These are phyloP conservation scores for Skeletonema grethae DNA, from an alignment of 108 stramenopile species.

Conservation along the genomic window DNA sequence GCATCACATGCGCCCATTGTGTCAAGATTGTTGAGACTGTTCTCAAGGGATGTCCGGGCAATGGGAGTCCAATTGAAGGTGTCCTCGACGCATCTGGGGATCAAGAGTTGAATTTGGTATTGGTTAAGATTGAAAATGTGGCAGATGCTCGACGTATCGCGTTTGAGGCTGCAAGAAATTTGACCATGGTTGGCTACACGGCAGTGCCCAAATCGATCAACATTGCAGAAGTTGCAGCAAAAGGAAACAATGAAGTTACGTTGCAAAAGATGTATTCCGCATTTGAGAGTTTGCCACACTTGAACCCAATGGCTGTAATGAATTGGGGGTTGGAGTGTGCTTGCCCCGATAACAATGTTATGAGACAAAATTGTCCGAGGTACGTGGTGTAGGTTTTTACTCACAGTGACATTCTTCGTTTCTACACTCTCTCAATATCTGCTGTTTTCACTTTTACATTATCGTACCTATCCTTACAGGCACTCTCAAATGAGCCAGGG, in stretches of 20 bases:
- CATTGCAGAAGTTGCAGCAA: constrained; percentile 34
- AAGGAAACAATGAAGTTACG: not conserved
- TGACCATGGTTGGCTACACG: constrained; percentile 88
- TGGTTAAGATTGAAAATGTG: constrained; percentile 73
- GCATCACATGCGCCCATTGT: constrained; percentile 90
- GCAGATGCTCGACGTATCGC: constrained; percentile 73
- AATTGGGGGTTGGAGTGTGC: constrained; percentile 74
- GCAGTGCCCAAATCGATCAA: constrained; percentile 72
- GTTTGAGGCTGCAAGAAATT: constrained; percentile 75
- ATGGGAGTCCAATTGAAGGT: constrained; percentile 84
- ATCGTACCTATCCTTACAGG: constrained; percentile 20
- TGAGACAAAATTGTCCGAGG: constrained; percentile 74
- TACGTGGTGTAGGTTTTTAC: constrained; percentile 40
- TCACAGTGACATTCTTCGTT: not conserved
- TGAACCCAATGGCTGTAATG: constrained; percentile 63
- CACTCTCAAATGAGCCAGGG: constrained; percentile 80
- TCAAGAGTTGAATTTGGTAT: constrained; percentile 54
- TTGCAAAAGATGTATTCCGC: constrained; percentile 20
- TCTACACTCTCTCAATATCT: not conserved
- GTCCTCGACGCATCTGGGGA: constrained; percentile 86
- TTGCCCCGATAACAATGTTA: constrained; percentile 87
- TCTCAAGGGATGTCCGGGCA: constrained; percentile 82
- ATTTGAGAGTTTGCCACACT: constrained; percentile 29
- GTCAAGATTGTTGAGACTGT: constrained; percentile 92
- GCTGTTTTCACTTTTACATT: not conserved